Evolutionary conservation across 495 filamentous ascomycete genomes (phyloP), one percentile per base, ranked within the genome.

Genomic region (Mytilinidion resinicola): DNA sequence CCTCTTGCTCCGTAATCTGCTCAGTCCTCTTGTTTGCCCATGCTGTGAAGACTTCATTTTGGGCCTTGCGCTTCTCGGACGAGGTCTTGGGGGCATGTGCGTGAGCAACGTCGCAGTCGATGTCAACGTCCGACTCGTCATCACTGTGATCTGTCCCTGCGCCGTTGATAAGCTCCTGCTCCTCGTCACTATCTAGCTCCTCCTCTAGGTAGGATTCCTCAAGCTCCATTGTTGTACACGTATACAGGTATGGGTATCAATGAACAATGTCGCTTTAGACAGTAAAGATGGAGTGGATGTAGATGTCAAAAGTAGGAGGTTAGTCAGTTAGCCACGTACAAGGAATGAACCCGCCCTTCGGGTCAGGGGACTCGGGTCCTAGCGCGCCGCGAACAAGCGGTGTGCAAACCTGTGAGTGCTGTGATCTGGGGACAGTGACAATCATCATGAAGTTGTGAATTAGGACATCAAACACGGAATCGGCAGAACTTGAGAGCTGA

Each of bases 11-110:
- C 0, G 69, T 62, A 6, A 72, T 67, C 10, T 67, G 51, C 17
- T 69, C 67, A 4, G 74, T 77, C 43, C 72, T 71, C 52, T 77
- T 67, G 10, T 65, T 67, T 4, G 85, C 68, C 49, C 67, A 74
- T 0, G 47, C 42, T 72, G 80, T 55, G 54, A 67, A 63, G 30
- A 72, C 65, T 54, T 60, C 61, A 48, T 60, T 61, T 54, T 73
- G 69, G 10, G 21, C 56, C 19, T 57, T 39, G 6, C 47, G 9
- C 25, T 64, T 60, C 56, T 66, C 63, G 10, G 17, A 43, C 1
- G 30, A 30, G 14, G 59, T 66, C 3, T 20, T 30, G 0, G 63
- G 51, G 19, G 19, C 52, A 48, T 66, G 63, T 7, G 42, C 34
- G 11, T 52, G 52, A 10, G 59, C n/a, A 5, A 60, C 15, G 25